Conservation (phyloP, 805 yeast species). For the Blastobotrys americana region DNA sequence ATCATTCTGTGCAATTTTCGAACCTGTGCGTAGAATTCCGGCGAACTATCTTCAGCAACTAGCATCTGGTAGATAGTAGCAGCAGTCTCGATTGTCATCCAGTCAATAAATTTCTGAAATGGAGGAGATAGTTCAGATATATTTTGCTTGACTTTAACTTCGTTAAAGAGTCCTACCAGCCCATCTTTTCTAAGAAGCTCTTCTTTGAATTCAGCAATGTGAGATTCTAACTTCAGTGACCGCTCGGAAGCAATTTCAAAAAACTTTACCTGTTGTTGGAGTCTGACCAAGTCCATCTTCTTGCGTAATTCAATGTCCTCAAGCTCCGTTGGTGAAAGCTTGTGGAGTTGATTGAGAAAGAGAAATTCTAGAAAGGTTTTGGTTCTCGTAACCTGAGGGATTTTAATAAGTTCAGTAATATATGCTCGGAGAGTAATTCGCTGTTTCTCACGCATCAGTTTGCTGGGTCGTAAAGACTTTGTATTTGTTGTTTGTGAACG, state of each 20-base stretch:
- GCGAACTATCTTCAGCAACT: constrained; percentile 73
- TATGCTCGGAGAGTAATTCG: constrained; percentile 74
- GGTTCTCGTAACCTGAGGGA: constrained; percentile 50
- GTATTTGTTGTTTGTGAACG: too few species aligned
- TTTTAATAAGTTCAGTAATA: constrained; percentile 44
- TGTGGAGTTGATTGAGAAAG: constrained; percentile 32
- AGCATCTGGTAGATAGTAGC: constrained; percentile 76
- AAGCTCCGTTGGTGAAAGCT: constrained; percentile 38
- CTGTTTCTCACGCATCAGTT: constrained; percentile 63
- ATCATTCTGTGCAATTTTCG: constrained; percentile 65
- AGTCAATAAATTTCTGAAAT: constrained; percentile 62
- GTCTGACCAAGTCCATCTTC: constrained; percentile 52
- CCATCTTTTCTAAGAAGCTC: constrained; percentile 50
- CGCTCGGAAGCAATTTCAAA: constrained; percentile 59
- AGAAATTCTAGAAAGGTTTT: constrained; percentile 49
- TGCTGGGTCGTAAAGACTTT: too few species aligned
- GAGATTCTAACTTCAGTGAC: constrained; percentile 45
- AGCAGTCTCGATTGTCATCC: constrained; percentile 78
- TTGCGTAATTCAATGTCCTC: constrained; percentile 53
- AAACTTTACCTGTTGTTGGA: constrained; percentile 62
- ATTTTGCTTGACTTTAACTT: constrained; percentile 48
- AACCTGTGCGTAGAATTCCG: constrained; percentile 64
- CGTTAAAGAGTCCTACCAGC: constrained; percentile 53
- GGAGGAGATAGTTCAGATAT: constrained; percentile 59
- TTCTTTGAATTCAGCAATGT: constrained; percentile 53